Evolutionary conservation across 129 eudicot genomes (phyloP), one percentile per base, ranked within the genome.

Genomic region (Apium graveolens): DNA sequence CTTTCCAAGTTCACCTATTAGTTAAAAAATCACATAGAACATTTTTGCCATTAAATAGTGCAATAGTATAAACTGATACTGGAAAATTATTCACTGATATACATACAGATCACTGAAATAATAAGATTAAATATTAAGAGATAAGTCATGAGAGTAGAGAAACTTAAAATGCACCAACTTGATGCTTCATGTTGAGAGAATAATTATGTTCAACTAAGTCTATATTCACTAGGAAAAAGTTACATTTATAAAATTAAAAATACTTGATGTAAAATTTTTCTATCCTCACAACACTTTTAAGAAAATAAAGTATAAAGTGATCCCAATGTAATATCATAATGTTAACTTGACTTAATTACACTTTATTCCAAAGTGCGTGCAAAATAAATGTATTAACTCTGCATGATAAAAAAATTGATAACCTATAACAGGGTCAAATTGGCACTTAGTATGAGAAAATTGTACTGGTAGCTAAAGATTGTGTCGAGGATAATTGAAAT

Each of bases 1-100:
- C 91, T 92, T 86, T 95, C 99, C 78, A 92, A 89, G 85, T 95
- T 95, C 86, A 91, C 96, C 98, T 94, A 88, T 76, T 71, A 37
- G 83, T 76, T 74, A 17, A 68, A 68, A 71, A 41, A n/a, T 72
- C 4, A 24, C 31, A 29, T n/a, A 21, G 8, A 72, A 3, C 76
- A 37, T 24, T 11, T 41, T 41, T 37, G 35, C 9, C 8, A 42
- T 9, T 12, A 24, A 11, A 72, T 11, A 29, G 51, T 39, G 70
- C 13, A 34, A 31, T 42, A 55, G 43, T 43, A 73, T 11, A 6
- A 41, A 72, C 27, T 39, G 18, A 41, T 39, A 39, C 24, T 6
- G 27, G 32, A 39, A 7, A 41, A 72, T 11, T 1, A 18, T 18
- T 72, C 11, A 41, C 27, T 21, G n/a, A n/a, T n/a, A n/a, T 72